These are phyloP conservation scores for Durotheca rogersii DNA, from an alignment of 495 filamentous ascomycete genomes.

Conservation along the genomic window DNA sequence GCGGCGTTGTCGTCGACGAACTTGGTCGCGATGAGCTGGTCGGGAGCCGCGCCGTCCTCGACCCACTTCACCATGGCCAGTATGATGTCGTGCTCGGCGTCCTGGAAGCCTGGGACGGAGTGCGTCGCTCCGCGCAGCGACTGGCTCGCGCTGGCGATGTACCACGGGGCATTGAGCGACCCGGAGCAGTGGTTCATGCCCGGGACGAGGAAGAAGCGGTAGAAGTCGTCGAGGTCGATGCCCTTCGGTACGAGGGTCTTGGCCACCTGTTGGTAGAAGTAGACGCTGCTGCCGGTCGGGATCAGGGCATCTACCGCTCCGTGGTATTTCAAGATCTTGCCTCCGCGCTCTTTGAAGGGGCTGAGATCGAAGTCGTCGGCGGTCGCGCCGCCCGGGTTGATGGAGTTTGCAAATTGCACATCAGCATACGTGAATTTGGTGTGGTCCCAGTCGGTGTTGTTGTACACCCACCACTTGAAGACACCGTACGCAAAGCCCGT, in stretches of 20 bases:
- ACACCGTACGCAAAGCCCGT: constrained; percentile 39
- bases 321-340: constrained; percentile 59
- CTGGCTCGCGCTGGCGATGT: constrained; percentile 41
- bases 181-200: constrained; percentile 45
- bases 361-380: constrained; percentile 53
- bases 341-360: constrained; percentile 47
- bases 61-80: constrained; percentile 49
- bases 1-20: constrained; percentile 28
- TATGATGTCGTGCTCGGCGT: constrained; percentile 43
- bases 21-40: constrained; percentile 47
- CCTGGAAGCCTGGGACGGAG: constrained; percentile 41
- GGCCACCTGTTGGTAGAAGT: constrained; percentile 43
- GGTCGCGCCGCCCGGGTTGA: constrained; percentile 38
- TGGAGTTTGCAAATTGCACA: constrained; percentile 33
- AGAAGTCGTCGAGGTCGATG: constrained; percentile 36
- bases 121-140: constrained; percentile 24
- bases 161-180: constrained; percentile 42
- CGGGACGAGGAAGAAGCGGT: constrained; percentile 49
- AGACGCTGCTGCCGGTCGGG: constrained; percentile 43
- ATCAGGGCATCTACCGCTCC: constrained; percentile 53
- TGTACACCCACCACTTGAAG: constrained; percentile 44
- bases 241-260: constrained; percentile 31
- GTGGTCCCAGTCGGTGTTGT: constrained; percentile 44
- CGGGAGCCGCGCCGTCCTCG: constrained; percentile 42
- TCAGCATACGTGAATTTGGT: constrained; percentile 38